Conservation (phyloP, 2,329 filamentous ascomycete species). For the Xylogone sp. region DNA sequence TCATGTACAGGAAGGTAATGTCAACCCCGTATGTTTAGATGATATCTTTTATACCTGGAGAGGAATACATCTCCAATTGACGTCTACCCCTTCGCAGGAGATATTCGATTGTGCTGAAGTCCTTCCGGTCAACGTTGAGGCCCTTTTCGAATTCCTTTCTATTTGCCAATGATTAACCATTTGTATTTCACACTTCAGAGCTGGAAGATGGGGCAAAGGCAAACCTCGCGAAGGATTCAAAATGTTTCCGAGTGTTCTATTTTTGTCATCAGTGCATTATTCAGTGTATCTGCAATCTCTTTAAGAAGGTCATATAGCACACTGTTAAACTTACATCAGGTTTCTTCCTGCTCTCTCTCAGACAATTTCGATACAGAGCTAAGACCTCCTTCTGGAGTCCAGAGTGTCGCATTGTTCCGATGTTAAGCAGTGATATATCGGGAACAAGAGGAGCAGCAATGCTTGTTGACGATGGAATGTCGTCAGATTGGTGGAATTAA, state of each 20-base stretch:
- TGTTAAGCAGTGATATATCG: background rate
- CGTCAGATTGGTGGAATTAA: constrained; percentile 18
- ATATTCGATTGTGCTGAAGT: constrained; percentile 67
- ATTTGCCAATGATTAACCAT: constrained; percentile 4
- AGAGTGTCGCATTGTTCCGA: constrained; percentile 55
- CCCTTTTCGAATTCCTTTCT: constrained; percentile 75
- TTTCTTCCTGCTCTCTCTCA: constrained; percentile 79
- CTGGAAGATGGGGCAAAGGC: background rate
- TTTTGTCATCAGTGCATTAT: constrained; percentile 6
- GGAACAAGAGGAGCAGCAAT: constrained; percentile 2
- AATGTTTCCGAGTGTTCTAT: constrained; percentile 56
- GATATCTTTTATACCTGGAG: constrained; percentile 62
- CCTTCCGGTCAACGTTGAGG: constrained; percentile 58
- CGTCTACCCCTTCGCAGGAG: constrained; percentile 61
- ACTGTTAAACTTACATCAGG: constrained; percentile 53
- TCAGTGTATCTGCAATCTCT: constrained; percentile 9
- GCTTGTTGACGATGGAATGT: constrained; percentile 17
- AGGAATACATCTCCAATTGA: constrained; percentile 64
- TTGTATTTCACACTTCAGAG: background rate
- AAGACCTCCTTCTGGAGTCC: constrained; percentile 90
- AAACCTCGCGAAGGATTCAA: constrained; percentile 61
- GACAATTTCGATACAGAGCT: constrained; percentile 78
- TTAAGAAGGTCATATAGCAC: background rate
- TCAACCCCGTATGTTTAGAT: background rate
- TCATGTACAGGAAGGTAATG: background rate